Base-by-base conservation (phyloP, 1,139 yeast species). In the Geotrichum australiense region DNA sequence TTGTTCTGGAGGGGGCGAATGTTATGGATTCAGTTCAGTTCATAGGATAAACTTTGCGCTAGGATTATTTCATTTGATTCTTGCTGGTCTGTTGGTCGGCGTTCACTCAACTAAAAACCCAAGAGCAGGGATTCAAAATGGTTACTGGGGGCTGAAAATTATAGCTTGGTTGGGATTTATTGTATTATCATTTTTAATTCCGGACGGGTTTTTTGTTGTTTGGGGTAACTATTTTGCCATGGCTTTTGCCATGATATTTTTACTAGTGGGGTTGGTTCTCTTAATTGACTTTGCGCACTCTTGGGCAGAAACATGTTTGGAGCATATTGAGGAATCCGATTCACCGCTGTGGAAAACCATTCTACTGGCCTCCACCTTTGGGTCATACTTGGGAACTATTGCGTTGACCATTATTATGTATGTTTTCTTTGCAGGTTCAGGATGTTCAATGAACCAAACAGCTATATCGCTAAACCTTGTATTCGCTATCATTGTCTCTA, bases 251-350 rank as follows among this genome's bases (percentile, higher is more conserved):
- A 81, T 93, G 3, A 61, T 87, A 3, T 93, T 93, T 62, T 73
- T 91, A 28, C 80, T 93, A 6, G 86, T 91, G 49, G 98, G 98
- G 0, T 70, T 93, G 46, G 84, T 93, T 8, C 69, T 93, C 39
- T 66, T 93, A 42, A 97, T 93, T 23, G 98, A 93, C 62, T 91
- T 87, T 70, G 97, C 98, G 10, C 98, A 93, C 63, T 93, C 93
- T 47, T 93, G 97, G 96, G 97, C 98, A 0, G 99, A 93, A 56
- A 85, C 83, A 8, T 93, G 98, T 59, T 73, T 91, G 43, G 91
- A 82, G 52, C 85, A 86, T 55, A 86, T 91, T 37, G 97, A 91
- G 60, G 71, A 75, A 51, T 93, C 83, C 52, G 95, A 89, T 49
- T 81, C 89, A 39, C 74, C 78, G 41, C 55, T 84, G 52, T 91